Base-by-base conservation (phyloP, 495 filamentous ascomycete genomes). In the Talaromyces wortmannii region DNA sequence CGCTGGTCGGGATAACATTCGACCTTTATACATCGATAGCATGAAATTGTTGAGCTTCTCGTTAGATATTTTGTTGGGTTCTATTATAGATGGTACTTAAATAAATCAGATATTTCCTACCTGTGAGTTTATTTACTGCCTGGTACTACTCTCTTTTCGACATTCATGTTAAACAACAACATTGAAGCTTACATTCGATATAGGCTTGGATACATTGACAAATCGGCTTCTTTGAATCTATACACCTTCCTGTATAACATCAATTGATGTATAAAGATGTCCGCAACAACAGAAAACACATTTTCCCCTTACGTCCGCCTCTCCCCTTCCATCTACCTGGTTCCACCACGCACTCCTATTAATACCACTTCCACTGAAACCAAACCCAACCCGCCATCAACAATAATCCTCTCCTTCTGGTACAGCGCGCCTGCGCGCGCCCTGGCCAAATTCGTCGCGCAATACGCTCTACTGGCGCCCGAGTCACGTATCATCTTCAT, bases 391-490 rank as follows among this genome's bases (percentile, higher is more conserved):
- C 54, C 45, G 31, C 31, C 16, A 5, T 55, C 55, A 16, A 67
- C 63, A 23, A 69, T 77, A 32, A 50, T 77, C 51, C 57, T 75
- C 32, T 63, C 68, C 7, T 75, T 77, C 55, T 77, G 74, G 74
- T 72, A 74, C 69, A 72, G 73, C 50, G 74, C 74, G 5, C 66
- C 63, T 12, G 56, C 71, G 6, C 67, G 71, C 7, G 64, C 71
- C 5, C 52, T 71, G 13, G 61, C 63, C 49, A 74, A 75, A 60
- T 77, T 73, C 45, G 61, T 72, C 11, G 45, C 61, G 11, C 63
- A 71, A 43, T 77, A 77, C 50, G 59, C 60, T 29, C 64, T 61
- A 13, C 58, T 74, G 42, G 58, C 61, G 10, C 74, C 74, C 8
- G 51, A 59, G 12, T 65, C 72, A n/a, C 64, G 66, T n/a, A 73